Evolutionary conservation across 169 alveolate species (phyloP).

Genomic region (Plasmodium fragile): DNA sequence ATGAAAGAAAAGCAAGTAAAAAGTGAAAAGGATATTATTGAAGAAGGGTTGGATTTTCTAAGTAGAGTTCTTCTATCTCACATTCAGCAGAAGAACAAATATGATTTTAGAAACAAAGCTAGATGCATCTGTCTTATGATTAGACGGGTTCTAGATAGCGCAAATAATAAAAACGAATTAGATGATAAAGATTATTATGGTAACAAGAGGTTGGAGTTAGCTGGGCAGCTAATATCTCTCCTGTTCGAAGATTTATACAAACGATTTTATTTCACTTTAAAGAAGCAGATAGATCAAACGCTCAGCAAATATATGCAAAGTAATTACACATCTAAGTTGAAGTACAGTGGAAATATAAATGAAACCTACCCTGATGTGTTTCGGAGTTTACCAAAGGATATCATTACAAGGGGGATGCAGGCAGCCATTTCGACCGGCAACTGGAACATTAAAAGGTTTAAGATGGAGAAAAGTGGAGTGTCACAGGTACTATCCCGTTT

Average conservation of each 20-base stretch:
- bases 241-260: constrained; percentile 95
- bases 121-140: constrained; percentile 97
- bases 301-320: constrained; percentile 85
- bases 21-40: constrained; percentile 87
- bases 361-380: constrained; percentile 91
- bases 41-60: constrained; percentile 95
- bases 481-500: constrained; percentile 97
- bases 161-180: constrained; percentile 92
- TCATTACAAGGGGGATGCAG: constrained; percentile 96
- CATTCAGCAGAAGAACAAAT: constrained; percentile 88
- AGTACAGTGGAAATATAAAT: constrained; percentile 55
- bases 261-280: constrained; percentile 84
- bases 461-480: constrained; percentile 98
- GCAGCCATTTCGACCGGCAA: constrained; percentile 98
- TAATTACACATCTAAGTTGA: constrained; percentile 41
- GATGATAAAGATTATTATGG: constrained; percentile 99
- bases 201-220: constrained; percentile 98
- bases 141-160: constrained; percentile 92
- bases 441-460: constrained; percentile 98
- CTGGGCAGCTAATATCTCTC: constrained; percentile 98
- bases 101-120: constrained; percentile 93
- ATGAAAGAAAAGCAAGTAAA: constrained; percentile 86
- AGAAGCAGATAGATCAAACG: constrained; percentile 91
- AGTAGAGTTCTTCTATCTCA: constrained; percentile 94
- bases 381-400: constrained; percentile 92